These are phyloP conservation scores for Schizochytrium sp. DNA, from an alignment of 108 stramenopile genomes.

Conservation along the genomic window DNA sequence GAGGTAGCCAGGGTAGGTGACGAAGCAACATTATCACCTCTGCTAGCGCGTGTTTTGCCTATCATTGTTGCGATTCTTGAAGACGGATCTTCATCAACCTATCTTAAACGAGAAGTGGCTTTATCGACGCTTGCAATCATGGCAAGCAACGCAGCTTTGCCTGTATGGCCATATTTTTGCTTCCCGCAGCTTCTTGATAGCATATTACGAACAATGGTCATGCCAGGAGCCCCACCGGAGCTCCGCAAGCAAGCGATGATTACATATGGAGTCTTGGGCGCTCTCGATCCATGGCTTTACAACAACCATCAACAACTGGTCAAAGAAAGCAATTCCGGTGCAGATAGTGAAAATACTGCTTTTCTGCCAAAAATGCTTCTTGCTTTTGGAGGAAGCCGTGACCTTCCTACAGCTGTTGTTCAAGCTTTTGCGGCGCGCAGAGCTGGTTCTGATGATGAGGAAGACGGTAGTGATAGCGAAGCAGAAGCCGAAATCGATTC, in stretches of 20 bases:
- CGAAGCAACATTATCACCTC: constrained; percentile 17
- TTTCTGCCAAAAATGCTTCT: neutral
- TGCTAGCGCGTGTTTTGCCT: constrained; percentile 26
- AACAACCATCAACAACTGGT: constrained; percentile 27
- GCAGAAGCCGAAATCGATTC: neutral
- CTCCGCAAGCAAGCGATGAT: constrained; percentile 57
- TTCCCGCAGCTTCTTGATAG: constrained; percentile 16
- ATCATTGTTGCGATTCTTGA: constrained; percentile 50
- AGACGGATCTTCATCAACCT: constrained; percentile 42
- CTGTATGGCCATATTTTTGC: constrained; percentile 42
- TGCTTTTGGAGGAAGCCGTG: constrained; percentile 42
- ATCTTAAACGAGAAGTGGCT: constrained; percentile 30
- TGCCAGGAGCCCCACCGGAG: constrained; percentile 10
- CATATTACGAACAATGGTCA: constrained; percentile 38
- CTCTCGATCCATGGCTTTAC: constrained; percentile 49
- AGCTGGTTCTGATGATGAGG: constrained; percentile 36
- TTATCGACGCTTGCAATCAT: constrained; percentile 10
- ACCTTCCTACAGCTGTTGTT: constrained; percentile 4
- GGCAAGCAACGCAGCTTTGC: constrained; percentile 47
- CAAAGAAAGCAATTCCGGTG: too few species aligned
- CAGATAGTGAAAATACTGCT: neutral
- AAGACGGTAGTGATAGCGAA: constrained; percentile 7
- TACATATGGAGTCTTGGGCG: constrained; percentile 47
- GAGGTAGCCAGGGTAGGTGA: constrained; percentile 55
- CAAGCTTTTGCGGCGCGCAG: neutral